Base-by-base conservation (phyloP, 2,329 filamentous ascomycete species). In the Samsoniella hepiali region DNA sequence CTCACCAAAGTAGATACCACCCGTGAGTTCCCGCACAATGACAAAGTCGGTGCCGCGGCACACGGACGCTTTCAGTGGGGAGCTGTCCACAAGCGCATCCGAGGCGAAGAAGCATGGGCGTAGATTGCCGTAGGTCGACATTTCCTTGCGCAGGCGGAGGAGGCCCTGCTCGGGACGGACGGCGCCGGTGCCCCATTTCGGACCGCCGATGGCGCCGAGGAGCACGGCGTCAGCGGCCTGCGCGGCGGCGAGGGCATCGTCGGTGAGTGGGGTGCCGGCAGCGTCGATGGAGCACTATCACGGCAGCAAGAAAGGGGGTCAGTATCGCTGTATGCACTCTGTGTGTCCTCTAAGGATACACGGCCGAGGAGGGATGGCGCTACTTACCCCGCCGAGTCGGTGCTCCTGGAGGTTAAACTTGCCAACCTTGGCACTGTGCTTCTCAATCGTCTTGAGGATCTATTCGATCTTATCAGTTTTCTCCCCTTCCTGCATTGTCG, bases 21-120 rank as follows among this genome's bases (percentile, higher is more conserved):
- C 91, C 0, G 93, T 97, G 59, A 97, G 78, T 79, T 98, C 94
- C 56, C 94, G 91, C 66, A 98, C 89, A 73, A 98, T 90, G 79
- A 91, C 91, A 79, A 98, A 91, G 82, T 98, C 90, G 70, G 91
- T 93, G 71, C 91, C 93, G 67, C 88, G 84, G 83, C 91, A 96
- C 66, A 97, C 84, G 3, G 90, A 85, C 62, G 90, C 88, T 79
- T 96, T 96, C 67, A 98, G 87, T 0, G 94, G 94, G 11, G 93
- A 97, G 73, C 83, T 85, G 57, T 93, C 88, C 72, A 97, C 88
- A 57, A 97, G 88, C 34, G 87, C 85, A 60, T 94, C 91, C 1
- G 93, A 93, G 58, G 92, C 91, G 80, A 99, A 98, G 84, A 91
- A 96, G 84, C 94, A 98, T 10, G 93, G 94, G 6, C 94, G 89